These are phyloP conservation scores for Monosporascus cannonballus DNA, from an alignment of 2,329 filamentous ascomycete species.

Conservation along the genomic window DNA sequence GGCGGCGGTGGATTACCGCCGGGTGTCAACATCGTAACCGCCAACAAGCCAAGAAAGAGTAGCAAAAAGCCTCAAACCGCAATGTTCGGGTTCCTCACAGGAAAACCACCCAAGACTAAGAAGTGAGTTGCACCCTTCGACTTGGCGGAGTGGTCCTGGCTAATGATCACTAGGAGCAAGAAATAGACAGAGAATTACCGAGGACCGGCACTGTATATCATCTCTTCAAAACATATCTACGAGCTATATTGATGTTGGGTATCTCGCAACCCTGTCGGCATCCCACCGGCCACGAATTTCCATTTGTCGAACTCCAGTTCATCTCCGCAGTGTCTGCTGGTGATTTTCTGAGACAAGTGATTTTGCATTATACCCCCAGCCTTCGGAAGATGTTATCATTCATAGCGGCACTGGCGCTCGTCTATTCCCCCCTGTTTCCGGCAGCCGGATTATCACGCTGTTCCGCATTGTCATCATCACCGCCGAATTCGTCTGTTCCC, in stretches of 20 bases:
- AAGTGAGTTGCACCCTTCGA: slow-evolving; percentile 8
- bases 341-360: slow-evolving; percentile 16
- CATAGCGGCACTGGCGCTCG: slow-evolving; percentile 18
- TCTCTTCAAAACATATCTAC: too few relatives aligned
- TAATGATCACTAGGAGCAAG: too few relatives aligned
- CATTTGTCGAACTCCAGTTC: background rate
- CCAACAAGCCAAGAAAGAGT: background rate
- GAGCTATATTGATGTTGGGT: too few relatives aligned
- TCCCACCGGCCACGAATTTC: background rate
- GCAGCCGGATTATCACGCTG: background rate
- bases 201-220: too few relatives aligned
- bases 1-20: background rate
- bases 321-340: slow-evolving; percentile 3
- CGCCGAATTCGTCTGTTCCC: too few relatives aligned
- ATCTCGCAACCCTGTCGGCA: too few relatives aligned
- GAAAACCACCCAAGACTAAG: slow-evolving; percentile 3
- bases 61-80: background rate
- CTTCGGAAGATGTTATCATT: slow-evolving; percentile 15
- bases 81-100: background rate
- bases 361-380: slow-evolving; percentile 27
- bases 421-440: slow-evolving; percentile 11
- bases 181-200: too few relatives aligned
- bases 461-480: too few relatives aligned
- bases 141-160: too few relatives aligned
- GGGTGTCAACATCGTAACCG: background rate